These are phyloP conservation scores for Boletus coccyginus DNA, from an alignment of 768 basidiomycete genomes.

Conservation along the genomic window DNA sequence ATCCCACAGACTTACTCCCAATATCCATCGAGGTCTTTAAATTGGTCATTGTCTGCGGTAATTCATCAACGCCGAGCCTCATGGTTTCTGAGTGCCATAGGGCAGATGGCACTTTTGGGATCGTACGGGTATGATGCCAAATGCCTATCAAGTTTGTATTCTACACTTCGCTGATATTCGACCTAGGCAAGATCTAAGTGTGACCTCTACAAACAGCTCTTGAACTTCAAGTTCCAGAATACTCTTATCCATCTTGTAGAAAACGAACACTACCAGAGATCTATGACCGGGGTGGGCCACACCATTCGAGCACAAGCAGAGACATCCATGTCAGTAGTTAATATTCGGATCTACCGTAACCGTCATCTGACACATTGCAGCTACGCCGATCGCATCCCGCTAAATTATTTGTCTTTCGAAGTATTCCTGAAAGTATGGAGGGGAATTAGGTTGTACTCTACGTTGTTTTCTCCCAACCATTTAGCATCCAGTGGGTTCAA, in stretches of 20 bases:
- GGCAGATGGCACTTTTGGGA: constrained; percentile 78
- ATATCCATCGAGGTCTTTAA: constrained; percentile 75
- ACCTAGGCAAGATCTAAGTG: constrained; percentile 71
- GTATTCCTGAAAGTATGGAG: constrained; percentile 55
- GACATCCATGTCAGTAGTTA: constrained; percentile 34
- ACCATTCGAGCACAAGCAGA: constrained; percentile 55
- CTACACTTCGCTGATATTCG: constrained; percentile 6
- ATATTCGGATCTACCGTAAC: neutral
- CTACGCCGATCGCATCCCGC: constrained; percentile 24
- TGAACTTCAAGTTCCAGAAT: constrained; percentile 68
- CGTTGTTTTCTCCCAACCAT: constrained; percentile 28
- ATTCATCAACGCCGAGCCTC: constrained; percentile 78
- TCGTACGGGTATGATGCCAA: constrained; percentile 55
- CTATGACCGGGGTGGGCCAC: constrained; percentile 66
- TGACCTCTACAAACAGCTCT: constrained; percentile 80
- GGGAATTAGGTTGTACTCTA: constrained; percentile 43
- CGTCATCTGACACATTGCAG: constrained; percentile 17
- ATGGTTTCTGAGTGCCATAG: constrained; percentile 78
- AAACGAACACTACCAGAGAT: constrained; percentile 70
- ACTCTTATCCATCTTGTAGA: constrained; percentile 64
- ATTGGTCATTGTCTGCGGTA: constrained; percentile 83
- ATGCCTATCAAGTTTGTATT: constrained; percentile 4
- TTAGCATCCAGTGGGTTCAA: neutral
- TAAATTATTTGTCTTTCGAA: constrained; percentile 37
- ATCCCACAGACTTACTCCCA: constrained; percentile 84